Evolutionary conservation across 2,329 filamentous ascomycete species (phyloP).

Genomic region (Neofusicoccum ribis): DNA sequence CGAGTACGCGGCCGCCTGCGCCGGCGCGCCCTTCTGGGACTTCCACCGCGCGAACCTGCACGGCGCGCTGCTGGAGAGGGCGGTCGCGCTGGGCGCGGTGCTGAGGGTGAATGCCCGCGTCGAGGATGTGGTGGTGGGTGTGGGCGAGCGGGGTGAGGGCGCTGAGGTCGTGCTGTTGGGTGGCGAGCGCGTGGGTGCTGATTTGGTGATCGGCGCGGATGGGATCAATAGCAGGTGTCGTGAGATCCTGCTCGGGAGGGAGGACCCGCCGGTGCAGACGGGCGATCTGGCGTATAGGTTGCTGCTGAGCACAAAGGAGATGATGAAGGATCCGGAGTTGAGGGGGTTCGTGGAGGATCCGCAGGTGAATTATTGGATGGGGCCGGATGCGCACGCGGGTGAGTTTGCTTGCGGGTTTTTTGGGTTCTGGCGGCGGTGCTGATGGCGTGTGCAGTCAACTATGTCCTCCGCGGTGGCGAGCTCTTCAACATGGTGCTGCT

Average conservation of each 20-base stretch:
- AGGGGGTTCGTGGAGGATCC: conserved; percentile 48
- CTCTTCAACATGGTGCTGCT: conserved; percentile 55
- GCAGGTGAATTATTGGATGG: conserved; percentile 56
- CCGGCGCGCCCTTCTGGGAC: conserved; percentile 53
- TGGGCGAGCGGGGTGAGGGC: conserved; percentile 42
- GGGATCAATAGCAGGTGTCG: conserved; percentile 49
- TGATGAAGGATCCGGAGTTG: conserved; percentile 50
- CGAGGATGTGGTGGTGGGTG: conserved; percentile 42
- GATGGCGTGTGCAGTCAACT: conserved; percentile 44
- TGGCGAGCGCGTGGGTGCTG: conserved; percentile 31
- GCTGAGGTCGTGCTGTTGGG: conserved; percentile 31
- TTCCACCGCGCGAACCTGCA: conserved; percentile 58
- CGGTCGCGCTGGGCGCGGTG: conserved; percentile 49
- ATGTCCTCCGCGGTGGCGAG: conserved; percentile 50
- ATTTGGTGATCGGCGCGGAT: conserved; percentile 52
- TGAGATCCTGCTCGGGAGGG: conserved; percentile 46
- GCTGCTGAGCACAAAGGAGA: conserved; percentile 47
- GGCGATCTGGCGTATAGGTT: conserved; percentile 55
- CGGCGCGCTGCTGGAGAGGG: conserved; percentile 48
- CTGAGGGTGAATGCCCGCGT: conserved; percentile 50
- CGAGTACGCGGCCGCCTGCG: conserved; percentile 41
- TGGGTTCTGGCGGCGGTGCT: background rate
- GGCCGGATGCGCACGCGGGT: conserved; percentile 52
- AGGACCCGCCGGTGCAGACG: conserved; percentile 51
- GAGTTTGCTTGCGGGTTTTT: conserved; percentile 7